phyloP scores from a whole-genome alignment of 2,329 filamentous ascomycete genomes.

The Botrytis fabae region DNA sequence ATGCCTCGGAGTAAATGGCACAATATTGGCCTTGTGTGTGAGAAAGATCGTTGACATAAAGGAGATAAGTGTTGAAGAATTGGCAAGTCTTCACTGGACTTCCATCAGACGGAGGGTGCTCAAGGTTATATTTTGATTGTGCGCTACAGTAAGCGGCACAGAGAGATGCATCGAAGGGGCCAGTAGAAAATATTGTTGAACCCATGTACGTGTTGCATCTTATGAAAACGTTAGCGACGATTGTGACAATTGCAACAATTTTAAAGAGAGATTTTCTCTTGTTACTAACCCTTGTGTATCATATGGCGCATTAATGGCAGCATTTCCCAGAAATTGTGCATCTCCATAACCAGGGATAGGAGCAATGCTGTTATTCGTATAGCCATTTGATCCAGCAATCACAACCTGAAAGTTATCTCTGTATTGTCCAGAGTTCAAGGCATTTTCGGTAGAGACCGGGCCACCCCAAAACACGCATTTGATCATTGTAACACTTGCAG shows the following conservation, averaged over 20 bases:
- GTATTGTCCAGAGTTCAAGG: background rate
- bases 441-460: background rate
- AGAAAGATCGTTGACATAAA: background rate
- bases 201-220: background rate
- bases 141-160: background rate
- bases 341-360: background rate
- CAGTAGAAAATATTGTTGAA: background rate
- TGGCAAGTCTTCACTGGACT: background rate
- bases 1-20: conserved; percentile 2
- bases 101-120: background rate
- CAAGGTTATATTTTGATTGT: background rate
- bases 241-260: background rate
- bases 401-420: background rate
- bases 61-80: conserved; percentile 1
- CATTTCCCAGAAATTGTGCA: background rate
- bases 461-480: background rate
- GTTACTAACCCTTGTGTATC: background rate
- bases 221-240: background rate
- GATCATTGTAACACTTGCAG: background rate
- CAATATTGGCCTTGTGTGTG: background rate
- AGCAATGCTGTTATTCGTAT: background rate
- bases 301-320: background rate
- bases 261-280: background rate
- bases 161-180: background rate
- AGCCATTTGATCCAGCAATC: background rate